Evolutionary conservation across 2,329 filamentous ascomycete species (phyloP), one percentile per base, ranked within the genome.

Genomic region (Teratosphaeria destructans): DNA sequence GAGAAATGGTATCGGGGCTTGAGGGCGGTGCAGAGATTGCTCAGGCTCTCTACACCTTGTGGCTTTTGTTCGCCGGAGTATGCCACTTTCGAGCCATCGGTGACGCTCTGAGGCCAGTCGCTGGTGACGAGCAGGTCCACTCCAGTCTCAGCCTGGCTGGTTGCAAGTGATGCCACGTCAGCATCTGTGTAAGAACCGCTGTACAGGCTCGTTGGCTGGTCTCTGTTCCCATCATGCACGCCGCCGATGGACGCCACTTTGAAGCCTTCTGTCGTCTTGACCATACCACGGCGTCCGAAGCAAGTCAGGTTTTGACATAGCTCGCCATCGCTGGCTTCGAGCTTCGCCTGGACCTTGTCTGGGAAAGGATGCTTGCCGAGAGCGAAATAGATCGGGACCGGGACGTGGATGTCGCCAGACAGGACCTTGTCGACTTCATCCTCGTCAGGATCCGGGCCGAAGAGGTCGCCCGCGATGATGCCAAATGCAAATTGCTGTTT

Each of bases 1-100:
- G 89, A 85, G 68, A 97, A 86, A 73, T 97, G 92, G 70, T 99
- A 99, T 32, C 89, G 85, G n/a, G 94, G 94, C 72, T 91, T 94
- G 23, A 99, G 75, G 0, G 84, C 76, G 2, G 85, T 80, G 68
- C 88, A 93, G 11, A 99, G 80, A 61, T 95, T 88, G 5, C 91
- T 85, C 52, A 97, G 78, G 3, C 80, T 73, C 1, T 75, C 73
- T n/a, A 77, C 72, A 10, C 63, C 64, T 12, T 58, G 16, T 5
- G 65, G 59, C 43, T 49, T 49, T 6, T 65, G 57, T 4, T 79
- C 77, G 11, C 83, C 81, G 12, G 57, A 49, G 3, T 82, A 78
- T 16, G 47, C 14, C 8, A 60, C 59, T 14, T 59, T 61, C 5
- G 67, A 65, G 14, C 66, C 66, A 32, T 68, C n/a, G 87, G 73